Conservation (phyloP, 148 eudicot genomes). For the Rhododendron griersonianum region DNA sequence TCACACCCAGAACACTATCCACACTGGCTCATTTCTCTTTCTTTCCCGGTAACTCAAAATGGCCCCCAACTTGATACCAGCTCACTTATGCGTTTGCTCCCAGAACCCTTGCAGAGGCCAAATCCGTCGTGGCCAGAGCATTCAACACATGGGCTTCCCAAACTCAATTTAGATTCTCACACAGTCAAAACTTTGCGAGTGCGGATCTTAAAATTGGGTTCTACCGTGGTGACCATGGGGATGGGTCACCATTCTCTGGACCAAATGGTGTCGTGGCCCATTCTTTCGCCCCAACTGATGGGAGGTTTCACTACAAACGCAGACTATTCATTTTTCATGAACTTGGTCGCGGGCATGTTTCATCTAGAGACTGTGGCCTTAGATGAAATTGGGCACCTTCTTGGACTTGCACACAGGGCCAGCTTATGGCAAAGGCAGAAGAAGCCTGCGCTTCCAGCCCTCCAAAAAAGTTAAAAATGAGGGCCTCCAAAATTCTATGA, state of each 20-base stretch:
- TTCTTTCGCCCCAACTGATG: conserved; percentile 19
- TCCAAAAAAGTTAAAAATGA: too few species aligned
- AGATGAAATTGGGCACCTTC: conserved; percentile 23
- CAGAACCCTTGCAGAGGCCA: background rate
- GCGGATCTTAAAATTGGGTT: conserved; percentile 16
- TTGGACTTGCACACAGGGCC: too few species aligned
- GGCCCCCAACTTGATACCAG: conserved; percentile 1
- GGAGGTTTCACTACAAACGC: conserved; percentile 22
- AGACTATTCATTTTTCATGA: conserved; percentile 1
- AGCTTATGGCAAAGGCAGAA: too few species aligned
- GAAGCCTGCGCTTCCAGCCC: too few species aligned
- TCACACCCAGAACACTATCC: background rate
- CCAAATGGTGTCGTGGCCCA: conserved; percentile 21
- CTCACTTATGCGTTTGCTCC: conserved; percentile 15
- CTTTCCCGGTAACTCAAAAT: background rate
- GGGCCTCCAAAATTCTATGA: too few species aligned
- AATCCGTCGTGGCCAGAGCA: background rate
- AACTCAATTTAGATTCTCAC: conserved; percentile 16
- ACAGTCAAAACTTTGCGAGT: background rate
- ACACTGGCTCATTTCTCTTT: conserved; percentile 17
- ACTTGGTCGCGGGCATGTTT: background rate
- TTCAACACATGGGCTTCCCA: conserved; percentile 19
- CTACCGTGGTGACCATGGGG: conserved; percentile 17
- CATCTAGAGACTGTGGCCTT: conserved; percentile 20
- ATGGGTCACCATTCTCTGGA: conserved; percentile 19